Base-by-base conservation (phyloP, 129 eudicot genomes). In the Pseudognaphalium luteoalbum region DNA sequence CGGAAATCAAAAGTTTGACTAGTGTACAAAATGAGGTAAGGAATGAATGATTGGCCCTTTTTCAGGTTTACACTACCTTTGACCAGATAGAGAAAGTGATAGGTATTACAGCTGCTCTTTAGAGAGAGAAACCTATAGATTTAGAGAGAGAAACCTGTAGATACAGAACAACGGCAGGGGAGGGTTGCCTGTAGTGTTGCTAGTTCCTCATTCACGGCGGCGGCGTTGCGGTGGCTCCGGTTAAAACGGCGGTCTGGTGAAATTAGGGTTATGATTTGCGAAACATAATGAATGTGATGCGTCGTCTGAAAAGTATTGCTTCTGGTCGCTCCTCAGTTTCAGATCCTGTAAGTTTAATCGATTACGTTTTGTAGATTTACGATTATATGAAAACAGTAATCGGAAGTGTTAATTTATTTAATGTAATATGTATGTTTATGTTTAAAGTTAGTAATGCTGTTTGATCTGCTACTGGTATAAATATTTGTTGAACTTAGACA, bases 281-380 rank as follows among this genome's bases (percentile, higher is more conserved):
- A 74, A 80, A 39, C 65, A 68, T 67, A 57, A 92, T 94, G 99
- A 91, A 94, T 83, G 91, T 87, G 79, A 87, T 93, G 97, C 91
- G 98, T 56, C 88, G 97, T 71, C 81, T 94, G 50, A 94, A 94
- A 85, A 94, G 97, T 83, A 84, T 94, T 62, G 96, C 99, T 75
- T 91, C 99, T 50, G 98, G 96, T 52, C 92, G 97, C 14, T 61
- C 93, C 39, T 89, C 99, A 52, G 85, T 91, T 72, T 94, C 99
- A 69, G 99, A 94, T 89, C 93, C 96, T 15, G 99, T 94, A 87
- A 73, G 82, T 81, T 32, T 20, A 14, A 41, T 54, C 35, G 34
- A 20, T 62, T 42, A 74, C 21, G 8, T 39, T 39, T 39, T 42
- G 10, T 74, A n/a, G 65, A 51, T 52, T 34, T 68, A 56, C 39